phyloP scores from a whole-genome alignment of 2,329 filamentous ascomycete genomes.

The Xylariomycetidae sp. region DNA sequence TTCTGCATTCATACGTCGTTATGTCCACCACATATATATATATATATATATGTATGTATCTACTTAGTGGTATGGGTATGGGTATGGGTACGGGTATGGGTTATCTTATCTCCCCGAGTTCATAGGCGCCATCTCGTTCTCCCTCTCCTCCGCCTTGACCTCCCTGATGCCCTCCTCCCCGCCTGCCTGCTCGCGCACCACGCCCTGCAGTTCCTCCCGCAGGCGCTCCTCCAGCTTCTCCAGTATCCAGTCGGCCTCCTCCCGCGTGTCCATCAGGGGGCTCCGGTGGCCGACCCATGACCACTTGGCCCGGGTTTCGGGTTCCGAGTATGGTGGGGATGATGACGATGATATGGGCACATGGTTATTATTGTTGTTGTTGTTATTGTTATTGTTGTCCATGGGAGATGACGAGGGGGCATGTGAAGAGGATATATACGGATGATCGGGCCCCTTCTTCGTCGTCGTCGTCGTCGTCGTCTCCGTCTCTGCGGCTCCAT shows the following conservation, averaged over 20 bases:
- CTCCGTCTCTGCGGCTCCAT: too few species aligned
- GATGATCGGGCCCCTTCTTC: slow-evolving; percentile 1
- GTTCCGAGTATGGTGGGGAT: background rate
- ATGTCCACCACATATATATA: too few species aligned
- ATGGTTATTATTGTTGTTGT: too few species aligned
- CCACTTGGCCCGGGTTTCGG: slow-evolving; percentile 44
- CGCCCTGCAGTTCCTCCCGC: slow-evolving; percentile 39
- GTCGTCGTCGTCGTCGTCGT: slow-evolving; percentile 4
- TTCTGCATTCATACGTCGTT: too few species aligned
- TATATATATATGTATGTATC: too few species aligned
- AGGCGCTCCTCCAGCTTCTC: slow-evolving; percentile 58
- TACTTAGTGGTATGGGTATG: too few species aligned
- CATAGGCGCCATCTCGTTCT: too few species aligned
- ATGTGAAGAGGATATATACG: background rate
- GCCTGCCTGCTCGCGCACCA: slow-evolving; percentile 13
- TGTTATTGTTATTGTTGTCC: too few species aligned
- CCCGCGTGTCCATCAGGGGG: slow-evolving; percentile 64
- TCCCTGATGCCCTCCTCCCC: too few species aligned
- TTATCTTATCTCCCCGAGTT: too few species aligned
- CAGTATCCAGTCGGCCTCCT: slow-evolving; percentile 70
- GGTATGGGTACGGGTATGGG: too few species aligned
- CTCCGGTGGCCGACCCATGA: slow-evolving; percentile 69
- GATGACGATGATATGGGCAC: background rate
- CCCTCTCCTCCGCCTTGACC: slow-evolving; percentile 19
- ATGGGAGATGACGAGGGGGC: background rate